phyloP scores from a whole-genome alignment of 805 yeast species.

The Ogataea nakhonphanomensis region DNA sequence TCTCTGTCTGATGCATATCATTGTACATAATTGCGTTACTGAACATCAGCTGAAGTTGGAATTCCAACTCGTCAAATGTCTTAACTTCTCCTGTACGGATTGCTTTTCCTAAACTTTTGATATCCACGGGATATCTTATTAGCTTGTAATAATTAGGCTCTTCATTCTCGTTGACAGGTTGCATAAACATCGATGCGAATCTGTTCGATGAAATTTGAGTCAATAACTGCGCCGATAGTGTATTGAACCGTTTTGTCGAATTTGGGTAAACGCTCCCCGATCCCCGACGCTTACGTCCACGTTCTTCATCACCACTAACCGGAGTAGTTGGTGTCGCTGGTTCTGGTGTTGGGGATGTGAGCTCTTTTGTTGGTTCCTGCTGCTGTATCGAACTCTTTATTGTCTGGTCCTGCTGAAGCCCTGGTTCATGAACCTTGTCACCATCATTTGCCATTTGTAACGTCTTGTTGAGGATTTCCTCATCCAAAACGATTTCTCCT shows the following conservation, averaged over 20 bases:
- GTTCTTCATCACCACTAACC: slow-evolving; percentile 9
- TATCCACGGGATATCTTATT: slow-evolving; percentile 62
- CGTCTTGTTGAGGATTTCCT: slow-evolving; percentile 5
- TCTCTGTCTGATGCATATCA: slow-evolving; percentile 53
- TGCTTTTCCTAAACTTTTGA: slow-evolving; percentile 56
- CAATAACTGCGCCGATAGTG: slow-evolving; percentile 57
- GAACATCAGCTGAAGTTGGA: slow-evolving; percentile 72
- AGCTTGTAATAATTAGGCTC: slow-evolving; percentile 68
- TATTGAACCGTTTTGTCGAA: slow-evolving; percentile 52
- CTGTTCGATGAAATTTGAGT: slow-evolving; percentile 66
- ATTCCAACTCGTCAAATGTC: slow-evolving; percentile 49
- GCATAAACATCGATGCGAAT: slow-evolving; percentile 69
- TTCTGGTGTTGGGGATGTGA: slow-evolving; percentile 19
- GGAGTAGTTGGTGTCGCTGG: slow-evolving; percentile 18
- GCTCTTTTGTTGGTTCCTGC: slow-evolving; percentile 5
- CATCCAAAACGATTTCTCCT: slow-evolving; percentile 4
- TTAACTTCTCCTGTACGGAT: slow-evolving; percentile 58
- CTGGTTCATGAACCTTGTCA: background rate
- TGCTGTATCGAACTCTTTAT: background rate
- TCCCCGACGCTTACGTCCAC: slow-evolving; percentile 20
- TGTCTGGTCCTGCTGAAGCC: too few relatives aligned
- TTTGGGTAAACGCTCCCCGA: slow-evolving; percentile 17
- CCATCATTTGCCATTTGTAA: slow-evolving; percentile 6
- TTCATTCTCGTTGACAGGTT: slow-evolving; percentile 62
- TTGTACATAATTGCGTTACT: slow-evolving; percentile 85